Conservation (phyloP, 176 grass and related monocot species). For the maize (Zea mays) region Zm-B73-REFERENCE-NAM-5.0 NC_050097.1:214662501-214663000, state of each 20-base stretch:
- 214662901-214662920: slow-evolving; percentile 33
- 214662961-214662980: slow-evolving; percentile 13
- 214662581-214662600: not conserved
- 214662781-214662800: slow-evolving; percentile 34
- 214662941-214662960: slow-evolving; percentile 18
- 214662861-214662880: slow-evolving; percentile 38
- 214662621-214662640: slow-evolving; percentile 19
- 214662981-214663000: slow-evolving; percentile 27
- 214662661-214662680: slow-evolving; percentile 19
- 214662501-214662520: not conserved
- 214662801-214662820: not conserved
- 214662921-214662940: slow-evolving; percentile 24
- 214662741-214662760: slow-evolving; percentile 6
- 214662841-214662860: slow-evolving; percentile 51
- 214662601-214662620: not conserved
- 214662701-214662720: slow-evolving; percentile 8
- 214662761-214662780: not conserved
- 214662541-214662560: not conserved
- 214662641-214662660: slow-evolving; percentile 31
- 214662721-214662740: not conserved
- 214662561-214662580: slow-evolving; percentile 10
- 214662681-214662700: not conserved
- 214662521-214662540: not conserved
- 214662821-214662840: slow-evolving; percentile 46
- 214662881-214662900: slow-evolving; percentile 36